Evolutionary conservation across 2,329 filamentous ascomycete genomes (phyloP).

Genomic region (Verticillium albo-atrum): DNA sequence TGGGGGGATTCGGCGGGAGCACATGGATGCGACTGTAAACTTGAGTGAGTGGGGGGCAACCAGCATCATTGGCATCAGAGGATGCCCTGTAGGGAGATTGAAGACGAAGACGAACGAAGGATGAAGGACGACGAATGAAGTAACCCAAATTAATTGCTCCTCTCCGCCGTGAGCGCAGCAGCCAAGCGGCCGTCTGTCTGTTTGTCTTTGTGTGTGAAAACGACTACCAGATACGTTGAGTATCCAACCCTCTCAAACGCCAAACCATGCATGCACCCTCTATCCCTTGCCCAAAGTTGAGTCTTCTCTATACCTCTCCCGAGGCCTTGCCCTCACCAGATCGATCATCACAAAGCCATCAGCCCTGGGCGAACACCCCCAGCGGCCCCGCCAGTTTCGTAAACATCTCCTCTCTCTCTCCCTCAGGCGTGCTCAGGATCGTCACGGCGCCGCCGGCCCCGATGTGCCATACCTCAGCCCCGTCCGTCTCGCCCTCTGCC

Average conservation of each 20-base stretch:
- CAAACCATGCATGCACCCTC: background rate
- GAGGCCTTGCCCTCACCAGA: too few species aligned
- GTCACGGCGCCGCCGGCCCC: slow-evolving; percentile 91
- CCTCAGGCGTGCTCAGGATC: slow-evolving; percentile 71
- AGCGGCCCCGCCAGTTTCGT: slow-evolving; percentile 62
- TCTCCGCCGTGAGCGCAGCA: too few species aligned
- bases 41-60: background rate
- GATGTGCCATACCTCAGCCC: slow-evolving; percentile 77
- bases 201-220: too few species aligned
- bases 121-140: background rate
- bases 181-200: too few species aligned
- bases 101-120: too few species aligned
- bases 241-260: slow-evolving; percentile 14
- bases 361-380: slow-evolving; percentile 38
- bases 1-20: too few species aligned
- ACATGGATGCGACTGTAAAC: too few species aligned
- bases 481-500: slow-evolving; percentile 21
- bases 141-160: background rate
- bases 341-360: background rate
- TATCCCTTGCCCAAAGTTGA: background rate
- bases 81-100: too few species aligned
- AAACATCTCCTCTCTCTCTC: slow-evolving; percentile 89
- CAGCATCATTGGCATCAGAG: background rate
- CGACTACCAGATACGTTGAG: slow-evolving; percentile 28
- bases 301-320: background rate